Evolutionary conservation across 1,139 yeast genomes (phyloP), one percentile per base, ranked within the genome.

Genomic region (Pichia sp.): DNA sequence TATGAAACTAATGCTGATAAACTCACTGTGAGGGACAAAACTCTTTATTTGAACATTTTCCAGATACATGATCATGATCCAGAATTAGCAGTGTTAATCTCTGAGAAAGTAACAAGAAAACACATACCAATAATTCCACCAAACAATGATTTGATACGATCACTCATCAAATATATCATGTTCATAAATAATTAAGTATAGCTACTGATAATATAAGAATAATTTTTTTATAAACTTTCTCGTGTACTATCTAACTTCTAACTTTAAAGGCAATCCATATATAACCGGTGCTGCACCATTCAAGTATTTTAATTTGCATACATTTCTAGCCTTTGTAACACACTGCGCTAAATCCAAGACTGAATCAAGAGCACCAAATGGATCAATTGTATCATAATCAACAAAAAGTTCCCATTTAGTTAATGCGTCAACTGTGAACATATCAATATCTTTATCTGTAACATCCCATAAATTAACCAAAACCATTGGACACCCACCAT

Each of bases 391-490:
- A 40, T 59, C 58, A 43, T 57, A 52, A 16, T 55, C 58, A 1
- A 59, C 63, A 16, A 72, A 61, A 26, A 83, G 66, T 0, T 90
- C 89, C 80, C 89, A 81, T 50, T 72, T 69, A 13, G 74, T 74
- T 56, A 88, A 74, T 37, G 85, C 65, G 1, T 76, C 68, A 13
- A 73, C 53, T 41, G 89, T 84, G 58, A 89, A 88, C 57, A 73
- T 74, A 65, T 92, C 97, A 47, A 89, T 87, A 63, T 92, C 98
- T 58, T 86, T 89, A 64, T 92, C 98, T 0, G 97, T 92, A 6
- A 92, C 97, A 65, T 89, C 97, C 98, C 98, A 92, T 54, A 92
- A 68, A 60, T 88, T 89, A 0, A 88, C 96, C 39, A 92, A 68
- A 1, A 88, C 74, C 80, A 85, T 75, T 0, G 95, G 94, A 42